Evolutionary conservation across 495 filamentous ascomycete genomes (phyloP).

Genomic region (Aeminium ludgeri): DNA sequence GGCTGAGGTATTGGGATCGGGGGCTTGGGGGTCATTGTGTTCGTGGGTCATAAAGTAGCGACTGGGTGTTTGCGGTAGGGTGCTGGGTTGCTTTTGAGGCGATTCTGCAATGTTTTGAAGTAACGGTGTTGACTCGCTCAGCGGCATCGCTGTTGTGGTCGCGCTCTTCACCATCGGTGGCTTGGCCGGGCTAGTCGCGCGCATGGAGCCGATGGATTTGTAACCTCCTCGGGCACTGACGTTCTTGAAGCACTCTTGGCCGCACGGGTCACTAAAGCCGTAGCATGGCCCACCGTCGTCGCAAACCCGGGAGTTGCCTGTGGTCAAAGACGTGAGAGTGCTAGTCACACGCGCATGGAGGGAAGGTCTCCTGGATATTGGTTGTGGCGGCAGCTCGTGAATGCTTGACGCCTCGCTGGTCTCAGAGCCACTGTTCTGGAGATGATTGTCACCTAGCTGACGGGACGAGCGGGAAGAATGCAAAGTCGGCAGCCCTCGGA

Average conservation of each 20-base stretch:
- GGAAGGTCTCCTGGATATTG: conserved; percentile 28
- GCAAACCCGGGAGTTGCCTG: conserved; percentile 50
- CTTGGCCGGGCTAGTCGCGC: conserved; percentile 1
- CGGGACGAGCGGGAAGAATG: no score
- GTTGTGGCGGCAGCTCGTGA: conserved; percentile 23
- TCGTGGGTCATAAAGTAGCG: neutral
- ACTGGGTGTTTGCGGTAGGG: neutral
- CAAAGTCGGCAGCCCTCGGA: no score
- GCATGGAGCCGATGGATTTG: conserved; percentile 1
- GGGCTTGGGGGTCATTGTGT: neutral
- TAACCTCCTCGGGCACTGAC: conserved; percentile 11
- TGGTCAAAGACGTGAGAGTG: conserved; percentile 46
- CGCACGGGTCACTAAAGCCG: conserved; percentile 73
- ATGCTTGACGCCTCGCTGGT: no score
- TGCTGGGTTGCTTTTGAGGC: neutral
- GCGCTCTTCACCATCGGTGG: conserved; percentile 4
- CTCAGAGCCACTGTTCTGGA: no score
- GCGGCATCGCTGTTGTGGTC: conserved; percentile 4
- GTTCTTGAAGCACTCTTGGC: conserved; percentile 57
- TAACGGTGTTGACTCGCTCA: conserved; percentile 19
- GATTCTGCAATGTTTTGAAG: conserved; percentile 17
- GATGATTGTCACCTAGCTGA: no score
- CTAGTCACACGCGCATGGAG: conserved; percentile 28
- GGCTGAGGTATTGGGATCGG: conserved; percentile 1
- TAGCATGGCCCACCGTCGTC: conserved; percentile 63